A percentile compares a stretch with the other conserved stretches of the same genome.
These are phyloP conservation scores for Seiridium unicorne DNA, from an alignment of 2,329 filamentous ascomycete genomes.

Conservation along the genomic window DNA sequence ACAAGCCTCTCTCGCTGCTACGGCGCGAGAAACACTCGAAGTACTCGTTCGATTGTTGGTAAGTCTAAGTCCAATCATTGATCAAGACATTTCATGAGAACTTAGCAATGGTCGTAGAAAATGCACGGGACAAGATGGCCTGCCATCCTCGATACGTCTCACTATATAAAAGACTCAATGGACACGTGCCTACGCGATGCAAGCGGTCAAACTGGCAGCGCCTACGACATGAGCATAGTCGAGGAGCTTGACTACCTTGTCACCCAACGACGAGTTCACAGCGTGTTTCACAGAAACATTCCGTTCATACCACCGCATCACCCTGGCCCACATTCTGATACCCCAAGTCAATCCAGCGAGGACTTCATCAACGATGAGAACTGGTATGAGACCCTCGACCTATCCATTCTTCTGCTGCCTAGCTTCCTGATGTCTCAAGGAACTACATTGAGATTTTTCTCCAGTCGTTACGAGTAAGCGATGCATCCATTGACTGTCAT, in stretches of 20 bases:
- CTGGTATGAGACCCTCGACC: background rate
- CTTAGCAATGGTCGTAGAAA: no score
- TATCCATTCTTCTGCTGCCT: no score
- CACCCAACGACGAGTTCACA: conserved; percentile 1
- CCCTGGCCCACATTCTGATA: no score
- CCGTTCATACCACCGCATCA: background rate
- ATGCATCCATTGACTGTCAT: background rate
- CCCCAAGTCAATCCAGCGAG: background rate
- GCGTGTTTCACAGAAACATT: background rate
- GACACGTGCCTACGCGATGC: background rate
- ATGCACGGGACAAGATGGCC: background rate
- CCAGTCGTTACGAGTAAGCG: no score
- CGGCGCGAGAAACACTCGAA: background rate
- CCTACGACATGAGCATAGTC: background rate
- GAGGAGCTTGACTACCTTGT: background rate
- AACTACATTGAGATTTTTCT: no score
- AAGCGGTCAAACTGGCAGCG: background rate
- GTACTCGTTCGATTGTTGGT: background rate
- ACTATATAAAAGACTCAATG: background rate
- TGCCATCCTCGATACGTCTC: background rate
- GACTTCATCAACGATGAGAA: background rate
- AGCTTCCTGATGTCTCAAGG: no score
- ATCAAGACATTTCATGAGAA: background rate
- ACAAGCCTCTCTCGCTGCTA: background rate
- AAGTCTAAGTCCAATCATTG: background rate